A percentile compares a stretch with the other conserved stretches of the same genome.
These are phyloP conservation scores for Epichloe gansuensis DNA, from an alignment of 2,329 filamentous ascomycete genomes.

Conservation along the genomic window DNA sequence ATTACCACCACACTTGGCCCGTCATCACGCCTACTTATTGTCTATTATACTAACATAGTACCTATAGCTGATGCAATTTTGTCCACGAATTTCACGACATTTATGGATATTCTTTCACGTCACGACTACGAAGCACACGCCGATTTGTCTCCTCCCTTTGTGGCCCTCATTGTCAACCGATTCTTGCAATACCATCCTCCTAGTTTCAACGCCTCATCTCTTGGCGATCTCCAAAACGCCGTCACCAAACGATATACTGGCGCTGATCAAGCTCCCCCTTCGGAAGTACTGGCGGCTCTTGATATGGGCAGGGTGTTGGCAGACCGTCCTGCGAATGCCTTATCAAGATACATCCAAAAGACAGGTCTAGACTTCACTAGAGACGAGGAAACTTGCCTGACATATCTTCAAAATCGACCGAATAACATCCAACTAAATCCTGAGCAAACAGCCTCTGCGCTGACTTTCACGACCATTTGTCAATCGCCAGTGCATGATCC, in stretches of 20 bases:
- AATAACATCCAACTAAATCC: constrained; percentile 54
- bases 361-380: constrained; percentile 63
- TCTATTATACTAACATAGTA: constrained; percentile 11
- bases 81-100: constrained; percentile 62
- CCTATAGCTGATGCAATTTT: constrained; percentile 73
- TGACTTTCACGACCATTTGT: constrained; percentile 54
- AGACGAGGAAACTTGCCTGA: constrained; percentile 54
- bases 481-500: constrained; percentile 41
- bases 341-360: constrained; percentile 58
- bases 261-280: constrained; percentile 52
- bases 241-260: constrained; percentile 55
- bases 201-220: constrained; percentile 65
- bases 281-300: constrained; percentile 56
- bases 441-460: constrained; percentile 67
- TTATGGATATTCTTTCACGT: constrained; percentile 63
- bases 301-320: constrained; percentile 55
- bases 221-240: constrained; percentile 55
- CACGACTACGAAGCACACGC: constrained; percentile 50
- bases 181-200: constrained; percentile 78
- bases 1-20: too few relatives aligned
- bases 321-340: constrained; percentile 40
- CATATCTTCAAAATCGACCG: constrained; percentile 40
- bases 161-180: constrained; percentile 71
- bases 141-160: constrained; percentile 54
- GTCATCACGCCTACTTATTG: background rate